A percentile compares a stretch with the other conserved stretches of the same genome.
phyloP scores from a whole-genome alignment of 208 protist species.

The Crithidia mellificae region DNA sequence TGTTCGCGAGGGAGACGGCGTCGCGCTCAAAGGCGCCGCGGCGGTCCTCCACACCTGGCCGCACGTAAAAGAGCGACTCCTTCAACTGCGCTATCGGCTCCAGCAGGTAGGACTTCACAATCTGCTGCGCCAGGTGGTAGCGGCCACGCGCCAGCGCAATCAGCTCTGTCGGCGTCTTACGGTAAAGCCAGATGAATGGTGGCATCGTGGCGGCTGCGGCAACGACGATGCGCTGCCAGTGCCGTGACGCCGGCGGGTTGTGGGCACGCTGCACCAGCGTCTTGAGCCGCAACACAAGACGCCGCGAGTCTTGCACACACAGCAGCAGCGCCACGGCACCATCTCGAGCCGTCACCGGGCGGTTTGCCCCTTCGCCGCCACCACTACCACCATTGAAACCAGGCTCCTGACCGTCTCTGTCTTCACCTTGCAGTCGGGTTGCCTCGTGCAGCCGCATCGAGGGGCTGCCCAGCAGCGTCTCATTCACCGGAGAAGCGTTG shows the following conservation, averaged over 20 bases:
- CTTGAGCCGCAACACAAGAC: slow-evolving; percentile 32
- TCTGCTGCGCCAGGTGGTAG: slow-evolving; percentile 13
- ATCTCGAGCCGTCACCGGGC: slow-evolving; percentile 27
- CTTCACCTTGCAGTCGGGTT: not conserved
- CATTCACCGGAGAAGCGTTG: not conserved
- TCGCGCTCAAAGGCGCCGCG: slow-evolving; percentile 57
- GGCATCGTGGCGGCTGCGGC: slow-evolving; percentile 28
- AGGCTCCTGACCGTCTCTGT: not conserved
- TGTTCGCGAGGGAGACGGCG: slow-evolving; percentile 65
- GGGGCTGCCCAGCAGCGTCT: not conserved
- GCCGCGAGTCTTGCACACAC: slow-evolving; percentile 28
- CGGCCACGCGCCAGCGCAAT: slow-evolving; percentile 14
- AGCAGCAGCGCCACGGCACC: slow-evolving; percentile 39
- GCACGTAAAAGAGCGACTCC: slow-evolving; percentile 55
- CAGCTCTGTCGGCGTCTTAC: slow-evolving; percentile 44
- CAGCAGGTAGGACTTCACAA: slow-evolving; percentile 56
- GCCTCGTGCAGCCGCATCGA: not conserved
- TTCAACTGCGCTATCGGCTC: slow-evolving; percentile 48
- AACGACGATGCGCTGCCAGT: slow-evolving; percentile 50
- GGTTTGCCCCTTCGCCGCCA: no score
- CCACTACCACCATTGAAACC: not conserved
- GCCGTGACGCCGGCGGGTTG: slow-evolving; percentile 41
- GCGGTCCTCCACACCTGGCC: slow-evolving; percentile 67
- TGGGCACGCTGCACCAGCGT: slow-evolving; percentile 35
- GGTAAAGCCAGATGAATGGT: slow-evolving; percentile 47